Evolutionary conservation across 495 filamentous ascomycete species (phyloP).

Genomic region (Aspergillus carlsbadensis): DNA sequence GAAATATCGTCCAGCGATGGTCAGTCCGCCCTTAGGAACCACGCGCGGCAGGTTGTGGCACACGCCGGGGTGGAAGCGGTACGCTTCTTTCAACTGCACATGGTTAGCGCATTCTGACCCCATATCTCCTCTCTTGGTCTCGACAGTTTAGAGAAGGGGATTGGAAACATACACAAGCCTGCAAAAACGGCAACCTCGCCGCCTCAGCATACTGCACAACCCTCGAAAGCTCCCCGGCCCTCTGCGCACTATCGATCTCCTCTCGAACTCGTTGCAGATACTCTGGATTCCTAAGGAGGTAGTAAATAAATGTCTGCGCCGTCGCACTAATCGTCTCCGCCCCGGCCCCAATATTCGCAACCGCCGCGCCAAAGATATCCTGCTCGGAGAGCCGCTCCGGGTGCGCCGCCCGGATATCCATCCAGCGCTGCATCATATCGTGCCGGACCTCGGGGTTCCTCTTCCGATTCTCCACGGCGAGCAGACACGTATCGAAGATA

Average conservation of each 20-base stretch:
- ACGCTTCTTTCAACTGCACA: constrained; percentile 52
- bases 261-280: constrained; percentile 25
- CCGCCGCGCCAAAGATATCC: constrained; percentile 39
- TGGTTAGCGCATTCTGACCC: not conserved
- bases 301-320: constrained; percentile 40
- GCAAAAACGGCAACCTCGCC: constrained; percentile 34
- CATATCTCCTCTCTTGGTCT: too few relatives aligned
- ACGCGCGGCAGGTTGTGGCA: constrained; percentile 28
- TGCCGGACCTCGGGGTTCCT: constrained; percentile 32
- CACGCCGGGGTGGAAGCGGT: constrained; percentile 41
- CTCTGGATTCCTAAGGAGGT: constrained; percentile 29
- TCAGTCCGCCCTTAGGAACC: constrained; percentile 28
- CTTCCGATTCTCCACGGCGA: constrained; percentile 39
- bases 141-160: not conserved
- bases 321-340: constrained; percentile 43
- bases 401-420: constrained; percentile 31
- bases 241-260: constrained; percentile 38
- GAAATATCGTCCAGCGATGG: constrained; percentile 33
- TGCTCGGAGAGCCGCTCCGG: constrained; percentile 40
- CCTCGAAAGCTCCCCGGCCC: constrained; percentile 22
- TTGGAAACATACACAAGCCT: constrained; percentile 33
- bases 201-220: constrained; percentile 27
- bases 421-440: constrained; percentile 49
- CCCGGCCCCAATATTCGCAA: constrained; percentile 42
- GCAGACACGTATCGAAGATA: constrained; percentile 40